A percentile compares a stretch with the other conserved stretches of the same genome.
These are phyloP conservation scores for Andrographis paniculata DNA, from an alignment of 305 asterid species.

Conservation along the genomic window DNA sequence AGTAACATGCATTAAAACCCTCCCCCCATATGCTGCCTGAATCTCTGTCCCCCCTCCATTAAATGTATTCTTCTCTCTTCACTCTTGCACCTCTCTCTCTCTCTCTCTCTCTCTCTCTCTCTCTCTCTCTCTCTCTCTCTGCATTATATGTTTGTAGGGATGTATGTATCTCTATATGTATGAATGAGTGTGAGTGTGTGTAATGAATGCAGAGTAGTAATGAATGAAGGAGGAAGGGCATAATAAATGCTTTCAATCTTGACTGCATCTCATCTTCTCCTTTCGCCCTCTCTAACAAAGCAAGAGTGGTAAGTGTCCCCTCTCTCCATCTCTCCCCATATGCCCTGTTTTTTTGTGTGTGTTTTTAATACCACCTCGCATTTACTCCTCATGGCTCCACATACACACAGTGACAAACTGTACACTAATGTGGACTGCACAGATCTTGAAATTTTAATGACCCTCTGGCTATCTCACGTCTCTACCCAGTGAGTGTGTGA, in stretches of 20 bases:
- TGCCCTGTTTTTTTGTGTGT: conserved; percentile 5
- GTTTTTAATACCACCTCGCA: conserved; percentile 15
- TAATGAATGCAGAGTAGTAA: conserved; percentile 29
- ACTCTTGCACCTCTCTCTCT: conserved; percentile 1
- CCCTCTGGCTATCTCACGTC: conserved; percentile 6
- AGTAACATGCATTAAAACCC: too few species aligned
- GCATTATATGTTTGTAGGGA: neutral
- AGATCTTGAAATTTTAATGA: conserved; percentile 12
- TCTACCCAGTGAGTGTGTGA: too few species aligned
- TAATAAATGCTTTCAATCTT: conserved; percentile 26
- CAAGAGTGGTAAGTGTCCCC: conserved; percentile 15
- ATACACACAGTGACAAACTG: conserved; percentile 18
- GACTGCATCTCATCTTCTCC: conserved; percentile 18
- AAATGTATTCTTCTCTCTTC: conserved; percentile 9
- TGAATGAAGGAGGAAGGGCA: conserved; percentile 19
- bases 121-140: neutral
- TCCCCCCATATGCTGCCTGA: too few species aligned
- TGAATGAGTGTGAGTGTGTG: conserved; percentile 23
- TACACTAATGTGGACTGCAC: conserved; percentile 8
- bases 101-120: neutral
- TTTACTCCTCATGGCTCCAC: conserved; percentile 26
- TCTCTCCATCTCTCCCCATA: conserved; percentile 1
- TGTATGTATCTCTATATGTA: conserved; percentile 11
- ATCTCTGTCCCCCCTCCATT: conserved; percentile 22
- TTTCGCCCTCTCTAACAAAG: neutral